Evolutionary conservation across 495 filamentous ascomycete genomes (phyloP).

Genomic region (Clavariopsis aquatica): DNA sequence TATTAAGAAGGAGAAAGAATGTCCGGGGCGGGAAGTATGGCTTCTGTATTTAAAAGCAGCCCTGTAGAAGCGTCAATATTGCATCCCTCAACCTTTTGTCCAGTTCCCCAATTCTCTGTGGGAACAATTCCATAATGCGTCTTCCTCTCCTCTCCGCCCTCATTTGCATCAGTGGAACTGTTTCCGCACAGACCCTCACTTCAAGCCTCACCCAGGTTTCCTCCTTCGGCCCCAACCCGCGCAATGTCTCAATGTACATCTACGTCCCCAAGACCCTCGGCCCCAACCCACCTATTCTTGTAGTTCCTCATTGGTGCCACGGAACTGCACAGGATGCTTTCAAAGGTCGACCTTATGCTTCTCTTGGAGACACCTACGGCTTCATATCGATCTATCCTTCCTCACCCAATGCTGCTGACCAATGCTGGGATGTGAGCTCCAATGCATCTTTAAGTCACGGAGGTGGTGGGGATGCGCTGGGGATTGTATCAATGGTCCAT

Average conservation of each 20-base stretch:
- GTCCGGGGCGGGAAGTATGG: not conserved
- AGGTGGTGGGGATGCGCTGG: conserved; percentile 53
- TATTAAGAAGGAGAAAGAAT: not conserved
- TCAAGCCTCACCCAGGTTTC: conserved; percentile 31
- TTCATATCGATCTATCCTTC: conserved; percentile 38
- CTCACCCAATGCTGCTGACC: conserved; percentile 41
- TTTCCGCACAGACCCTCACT: conserved; percentile 16
- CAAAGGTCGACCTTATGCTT: conserved; percentile 28
- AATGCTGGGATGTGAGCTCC: conserved; percentile 61
- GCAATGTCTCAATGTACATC: conserved; percentile 37
- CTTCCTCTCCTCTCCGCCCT: not conserved
- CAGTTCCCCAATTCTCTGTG: too few relatives aligned
- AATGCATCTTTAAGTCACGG: conserved; percentile 52
- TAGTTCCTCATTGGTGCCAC: conserved; percentile 37
- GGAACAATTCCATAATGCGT: not conserved
- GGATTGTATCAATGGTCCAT: conserved; percentile 59
- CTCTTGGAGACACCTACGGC: conserved; percentile 28
- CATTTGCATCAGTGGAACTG: not conserved
- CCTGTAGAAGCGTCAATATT: not conserved
- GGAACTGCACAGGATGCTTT: conserved; percentile 32
- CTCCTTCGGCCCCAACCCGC: conserved; percentile 34
- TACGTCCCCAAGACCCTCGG: conserved; percentile 33
- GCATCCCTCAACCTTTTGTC: not conserved
- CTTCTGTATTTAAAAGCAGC: not conserved
- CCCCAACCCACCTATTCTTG: conserved; percentile 29